Percentiles rank a stretch among this genome's conserved stretches.
These are phyloP conservation scores for Pichia sorboxylosa DNA, from an alignment of 1,139 yeast genomes.

Conservation along the genomic window DNA sequence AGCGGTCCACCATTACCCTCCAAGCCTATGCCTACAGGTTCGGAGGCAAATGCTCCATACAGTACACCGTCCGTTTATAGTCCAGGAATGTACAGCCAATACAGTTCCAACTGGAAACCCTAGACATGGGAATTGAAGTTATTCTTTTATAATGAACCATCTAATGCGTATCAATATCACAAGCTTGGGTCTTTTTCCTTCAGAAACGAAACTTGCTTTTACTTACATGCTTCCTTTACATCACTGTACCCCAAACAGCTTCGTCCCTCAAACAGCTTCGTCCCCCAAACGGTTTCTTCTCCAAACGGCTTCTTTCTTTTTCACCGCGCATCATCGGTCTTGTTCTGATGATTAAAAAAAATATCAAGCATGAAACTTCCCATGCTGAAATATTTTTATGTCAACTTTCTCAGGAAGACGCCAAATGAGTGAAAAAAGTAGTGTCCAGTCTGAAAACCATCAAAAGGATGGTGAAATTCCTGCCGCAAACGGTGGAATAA, in stretches of 20 bases:
- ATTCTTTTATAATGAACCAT: too few species aligned
- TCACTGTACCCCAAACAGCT: too few species aligned
- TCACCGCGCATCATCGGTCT: too few species aligned
- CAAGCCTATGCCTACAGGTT: slow-evolving; percentile 13
- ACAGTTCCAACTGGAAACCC: slow-evolving; percentile 19
- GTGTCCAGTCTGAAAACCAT: neutral
- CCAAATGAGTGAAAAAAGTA: neutral
- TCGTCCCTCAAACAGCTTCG: too few species aligned
- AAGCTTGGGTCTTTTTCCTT: too few species aligned
- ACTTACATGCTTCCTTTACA: too few species aligned
- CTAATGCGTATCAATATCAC: too few species aligned
- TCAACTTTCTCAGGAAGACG: neutral
- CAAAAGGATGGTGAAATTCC: neutral
- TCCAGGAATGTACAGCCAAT: slow-evolving; percentile 32
- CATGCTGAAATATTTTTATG: neutral
- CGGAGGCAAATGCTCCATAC: slow-evolving; percentile 22
- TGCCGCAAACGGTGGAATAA: neutral
- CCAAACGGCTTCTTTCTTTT: too few species aligned
- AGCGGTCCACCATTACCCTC: slow-evolving; percentile 15
- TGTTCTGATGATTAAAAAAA: too few species aligned
- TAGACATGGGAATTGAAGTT: too few species aligned
- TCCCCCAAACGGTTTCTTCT: too few species aligned
- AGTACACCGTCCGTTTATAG: slow-evolving; percentile 35
- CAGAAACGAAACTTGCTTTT: too few species aligned
- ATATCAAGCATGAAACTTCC: neutral